A percentile compares a stretch with the other conserved stretches of the same genome.
Evolutionary conservation across 2,329 filamentous ascomycete genomes (phyloP).

Genomic region (Ophiognomonia clavigignenti-juglandacearum): DNA sequence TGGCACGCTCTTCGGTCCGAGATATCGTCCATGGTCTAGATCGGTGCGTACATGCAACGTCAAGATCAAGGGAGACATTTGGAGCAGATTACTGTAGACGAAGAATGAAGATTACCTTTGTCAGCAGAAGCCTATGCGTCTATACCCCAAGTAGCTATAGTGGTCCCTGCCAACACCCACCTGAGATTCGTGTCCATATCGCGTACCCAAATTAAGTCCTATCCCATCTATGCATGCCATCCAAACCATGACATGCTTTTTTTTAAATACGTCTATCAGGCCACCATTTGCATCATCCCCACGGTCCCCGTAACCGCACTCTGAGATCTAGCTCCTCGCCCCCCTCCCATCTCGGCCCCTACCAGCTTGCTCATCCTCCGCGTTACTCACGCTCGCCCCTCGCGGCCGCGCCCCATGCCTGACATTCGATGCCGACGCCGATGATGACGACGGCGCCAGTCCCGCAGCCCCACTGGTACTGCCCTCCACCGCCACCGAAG

Average conservation of each 20-base stretch:
- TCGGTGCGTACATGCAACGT: too few relatives aligned
- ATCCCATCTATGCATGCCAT: too few relatives aligned
- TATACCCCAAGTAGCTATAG: neutral
- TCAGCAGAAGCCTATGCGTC: neutral
- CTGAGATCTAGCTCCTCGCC: conserved; percentile 5
- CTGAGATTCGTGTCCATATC: neutral
- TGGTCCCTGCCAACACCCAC: neutral
- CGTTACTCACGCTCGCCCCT: conserved; percentile 10
- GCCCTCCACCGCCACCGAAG: too few relatives aligned
- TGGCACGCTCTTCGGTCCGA: too few relatives aligned
- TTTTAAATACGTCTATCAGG: neutral
- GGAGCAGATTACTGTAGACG: too few relatives aligned
- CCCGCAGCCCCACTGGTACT: too few relatives aligned
- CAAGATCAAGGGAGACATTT: too few relatives aligned
- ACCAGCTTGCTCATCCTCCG: conserved; percentile 1
- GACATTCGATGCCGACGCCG: neutral
- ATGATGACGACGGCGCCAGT: too few relatives aligned
- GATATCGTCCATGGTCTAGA: too few relatives aligned
- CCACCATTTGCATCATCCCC: too few relatives aligned
- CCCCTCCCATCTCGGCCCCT: neutral
- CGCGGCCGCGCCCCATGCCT: conserved; percentile 5
- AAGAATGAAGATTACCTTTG: too few relatives aligned
- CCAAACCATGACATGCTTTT: too few relatives aligned
- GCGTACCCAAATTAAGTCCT: neutral
- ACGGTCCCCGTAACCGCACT: neutral